A percentile compares a stretch with the other conserved stretches of the same genome.
These are phyloP conservation scores for Candida railenensis DNA, from an alignment of 805 yeast species.

Conservation along the genomic window DNA sequence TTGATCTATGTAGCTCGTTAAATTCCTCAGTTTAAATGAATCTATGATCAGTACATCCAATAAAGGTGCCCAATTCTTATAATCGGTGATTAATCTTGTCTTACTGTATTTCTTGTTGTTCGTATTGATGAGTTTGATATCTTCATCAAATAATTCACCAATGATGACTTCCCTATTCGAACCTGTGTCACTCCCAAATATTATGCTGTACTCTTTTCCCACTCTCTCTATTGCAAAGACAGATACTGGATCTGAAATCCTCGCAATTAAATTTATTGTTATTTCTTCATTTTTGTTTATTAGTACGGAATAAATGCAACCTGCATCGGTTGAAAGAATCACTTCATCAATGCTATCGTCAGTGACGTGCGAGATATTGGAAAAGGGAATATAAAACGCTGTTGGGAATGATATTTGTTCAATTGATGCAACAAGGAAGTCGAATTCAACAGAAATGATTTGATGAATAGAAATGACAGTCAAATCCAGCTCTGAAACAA, in stretches of 20 bases:
- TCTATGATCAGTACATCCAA: conserved; percentile 39
- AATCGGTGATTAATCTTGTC: conserved; percentile 25
- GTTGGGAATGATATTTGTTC: conserved; percentile 41
- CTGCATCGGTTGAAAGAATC: conserved; percentile 33
- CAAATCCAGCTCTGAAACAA: conserved; percentile 33
- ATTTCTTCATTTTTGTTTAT: conserved; percentile 17
- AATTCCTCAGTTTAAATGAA: conserved; percentile 16
- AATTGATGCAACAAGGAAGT: conserved; percentile 23
- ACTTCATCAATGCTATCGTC: conserved; percentile 21
- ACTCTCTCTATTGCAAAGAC: conserved; percentile 27
- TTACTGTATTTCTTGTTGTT: conserved; percentile 17
- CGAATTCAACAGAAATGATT: conserved; percentile 46
- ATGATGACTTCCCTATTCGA: conserved; percentile 35
- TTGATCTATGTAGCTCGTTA: conserved; percentile 20
- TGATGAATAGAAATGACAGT: conserved; percentile 41
- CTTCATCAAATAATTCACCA: conserved; percentile 19
- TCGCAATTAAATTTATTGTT: conserved; percentile 26
- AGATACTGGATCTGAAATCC: conserved; percentile 35
- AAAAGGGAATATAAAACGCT: conserved; percentile 26
- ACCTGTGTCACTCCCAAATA: conserved; percentile 43
- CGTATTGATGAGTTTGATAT: conserved; percentile 3
- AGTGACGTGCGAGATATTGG: conserved; percentile 12
- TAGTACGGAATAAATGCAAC: conserved; percentile 29
- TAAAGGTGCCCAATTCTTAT: conserved; percentile 49
- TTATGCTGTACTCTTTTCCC: conserved; percentile 19